Percentiles rank a stretch among this genome's conserved stretches.
phyloP scores from a whole-genome alignment of 2,329 filamentous ascomycete genomes.

The Alternaria infectoria region DNA sequence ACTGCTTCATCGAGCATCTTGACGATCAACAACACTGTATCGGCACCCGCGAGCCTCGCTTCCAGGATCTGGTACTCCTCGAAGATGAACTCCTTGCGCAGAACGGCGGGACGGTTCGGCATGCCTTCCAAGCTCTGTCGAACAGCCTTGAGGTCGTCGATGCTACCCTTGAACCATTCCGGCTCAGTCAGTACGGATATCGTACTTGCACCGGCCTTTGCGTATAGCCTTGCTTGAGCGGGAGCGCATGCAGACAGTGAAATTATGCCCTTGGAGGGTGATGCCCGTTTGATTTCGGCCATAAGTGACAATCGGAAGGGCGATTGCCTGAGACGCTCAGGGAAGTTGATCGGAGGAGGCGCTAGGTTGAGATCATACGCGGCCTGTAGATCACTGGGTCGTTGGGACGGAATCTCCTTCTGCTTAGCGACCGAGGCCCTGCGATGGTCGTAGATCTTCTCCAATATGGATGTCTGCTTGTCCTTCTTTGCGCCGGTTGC shows the following conservation, averaged over 20 bases:
- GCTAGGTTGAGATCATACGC: slow-evolving; percentile 84
- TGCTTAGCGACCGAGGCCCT: slow-evolving; percentile 78
- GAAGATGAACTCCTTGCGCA: slow-evolving; percentile 97
- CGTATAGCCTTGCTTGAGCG: slow-evolving; percentile 88
- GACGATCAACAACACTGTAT: slow-evolving; percentile 93
- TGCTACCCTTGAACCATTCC: slow-evolving; percentile 98
- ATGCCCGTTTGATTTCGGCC: slow-evolving; percentile 97
- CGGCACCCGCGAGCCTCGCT: slow-evolving; percentile 87
- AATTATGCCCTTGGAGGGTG: slow-evolving; percentile 95
- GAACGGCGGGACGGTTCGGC: slow-evolving; percentile 87
- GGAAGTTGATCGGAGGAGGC: slow-evolving; percentile 81
- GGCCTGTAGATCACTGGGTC: slow-evolving; percentile 82
- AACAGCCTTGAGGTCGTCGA: slow-evolving; percentile 88
- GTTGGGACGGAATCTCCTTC: slow-evolving; percentile 83
- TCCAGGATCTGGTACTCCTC: slow-evolving; percentile 98
- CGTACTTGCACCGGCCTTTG: slow-evolving; percentile 90
- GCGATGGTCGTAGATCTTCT: slow-evolving; percentile 86
- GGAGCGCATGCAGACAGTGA: slow-evolving; percentile 86
- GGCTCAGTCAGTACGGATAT: slow-evolving; percentile 99
- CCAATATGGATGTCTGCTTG: slow-evolving; percentile 84
- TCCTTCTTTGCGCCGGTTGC: slow-evolving; percentile 41
- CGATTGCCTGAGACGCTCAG: slow-evolving; percentile 78
- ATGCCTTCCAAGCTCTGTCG: slow-evolving; percentile 88
- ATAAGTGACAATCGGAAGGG: slow-evolving; percentile 90
- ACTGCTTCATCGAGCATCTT: slow-evolving; percentile 89